Evolutionary conservation across 805 yeast genomes (phyloP), one percentile per base, ranked within the genome.

Genomic region (Barnettozyma salicaria): DNA sequence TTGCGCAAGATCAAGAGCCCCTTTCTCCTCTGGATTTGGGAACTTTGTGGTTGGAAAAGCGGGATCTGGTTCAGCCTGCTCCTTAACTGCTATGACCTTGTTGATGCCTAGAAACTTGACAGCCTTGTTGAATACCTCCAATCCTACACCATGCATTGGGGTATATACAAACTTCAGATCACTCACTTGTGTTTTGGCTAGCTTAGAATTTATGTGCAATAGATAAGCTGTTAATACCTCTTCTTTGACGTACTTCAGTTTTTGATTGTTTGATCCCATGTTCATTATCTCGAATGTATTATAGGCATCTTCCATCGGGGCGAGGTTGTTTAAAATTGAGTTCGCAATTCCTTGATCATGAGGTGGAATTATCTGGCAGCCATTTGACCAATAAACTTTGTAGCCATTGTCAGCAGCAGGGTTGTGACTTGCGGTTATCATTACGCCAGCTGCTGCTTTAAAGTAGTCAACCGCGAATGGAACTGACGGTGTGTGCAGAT

Each of bases 1-100:
- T 14, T 79, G 78, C 0, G 95, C 90, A 36, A 80, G 53, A 46
- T 77, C 81, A 38, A 92, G 65, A 0, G 97, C 97, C 3, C 96
- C 96, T 44, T 78, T 75, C 53, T 90, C 98, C 58, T 90, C 98
- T 0, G 98, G 98, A 52, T 90, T 90, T 5, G 98, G 98, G 51
- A 90, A 90, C 30, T 59, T 61, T 7, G 90, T 97, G 0, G 97
- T 84, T 2, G 88, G 74, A 54, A 90, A 90, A 20, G 68, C 74
- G 0, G 97, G 95, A 58, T 92, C 89, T 0, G 97, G 96, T 1
- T 44, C 16, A 4, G 68, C 66, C 57, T 90, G 98, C 45, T 76
- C 75, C 1, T 56, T 45, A 1, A 85, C 95, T n/a, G 62, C 50
- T 9, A 47, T 29, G 43, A 54, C 60, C 29, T 56, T 55, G 22